A percentile compares a stretch with the other conserved stretches of the same genome.
Conservation (phyloP, 768 basidiomycete genomes). For the Pisolithus sp. region DNA sequence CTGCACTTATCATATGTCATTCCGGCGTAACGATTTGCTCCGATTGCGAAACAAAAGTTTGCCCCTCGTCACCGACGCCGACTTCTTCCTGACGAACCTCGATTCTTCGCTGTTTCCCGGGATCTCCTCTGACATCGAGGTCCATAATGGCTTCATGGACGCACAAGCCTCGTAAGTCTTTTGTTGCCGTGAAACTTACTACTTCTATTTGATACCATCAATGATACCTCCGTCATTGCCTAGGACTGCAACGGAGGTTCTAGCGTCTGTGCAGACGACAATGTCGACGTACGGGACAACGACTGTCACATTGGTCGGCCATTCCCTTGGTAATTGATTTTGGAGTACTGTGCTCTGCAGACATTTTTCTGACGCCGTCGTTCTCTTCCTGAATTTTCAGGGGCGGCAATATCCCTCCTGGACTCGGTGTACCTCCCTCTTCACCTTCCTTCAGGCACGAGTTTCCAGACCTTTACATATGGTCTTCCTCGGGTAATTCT, state of each 20-base stretch:
- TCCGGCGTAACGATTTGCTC: not conserved
- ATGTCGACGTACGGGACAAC: conserved; percentile 28
- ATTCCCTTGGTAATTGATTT: conserved; percentile 30
- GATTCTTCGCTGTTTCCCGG: conserved; percentile 40
- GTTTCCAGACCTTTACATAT: conserved; percentile 31
- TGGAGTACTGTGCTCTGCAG: not conserved
- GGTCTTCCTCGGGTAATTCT: conserved; percentile 34
- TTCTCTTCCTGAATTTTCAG: not conserved
- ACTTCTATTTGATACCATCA: not conserved
- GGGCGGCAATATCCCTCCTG: conserved; percentile 38
- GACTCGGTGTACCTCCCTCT: conserved; percentile 37
- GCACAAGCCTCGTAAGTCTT: conserved; percentile 35
- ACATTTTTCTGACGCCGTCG: not conserved
- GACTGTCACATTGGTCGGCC: conserved; percentile 38
- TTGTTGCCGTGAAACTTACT: not conserved
- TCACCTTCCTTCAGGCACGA: conserved; percentile 28
- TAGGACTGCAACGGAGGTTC: conserved; percentile 36
- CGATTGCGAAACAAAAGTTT: conserved; percentile 20
- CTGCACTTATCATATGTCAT: not conserved
- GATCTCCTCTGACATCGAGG: conserved; percentile 31
- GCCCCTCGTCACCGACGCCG: conserved; percentile 33
- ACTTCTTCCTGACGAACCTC: conserved; percentile 27
- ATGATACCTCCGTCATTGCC: not conserved
- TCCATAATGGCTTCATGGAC: conserved; percentile 38
- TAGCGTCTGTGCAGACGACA: conserved; percentile 34